Base-by-base conservation (phyloP, 2,329 filamentous ascomycete species). In the Paracorniculantispora psalliotae region DNA sequence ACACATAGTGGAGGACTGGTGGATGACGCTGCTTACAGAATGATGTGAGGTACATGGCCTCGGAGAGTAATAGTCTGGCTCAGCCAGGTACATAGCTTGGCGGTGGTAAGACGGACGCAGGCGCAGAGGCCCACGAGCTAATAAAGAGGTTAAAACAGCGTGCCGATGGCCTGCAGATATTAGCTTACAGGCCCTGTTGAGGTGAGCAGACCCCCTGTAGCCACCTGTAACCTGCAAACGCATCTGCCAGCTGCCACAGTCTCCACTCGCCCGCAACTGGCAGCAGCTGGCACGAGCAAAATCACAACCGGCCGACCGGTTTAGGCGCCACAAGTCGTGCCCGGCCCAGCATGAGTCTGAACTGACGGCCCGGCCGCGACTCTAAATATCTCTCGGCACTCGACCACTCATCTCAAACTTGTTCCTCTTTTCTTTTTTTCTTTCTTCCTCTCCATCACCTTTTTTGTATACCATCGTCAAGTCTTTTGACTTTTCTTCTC, bases 361-460 rank as follows among this genome's bases (percentile, higher is more conserved):
- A 58, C 46, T 51, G 58, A 53, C 58, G 49, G 57, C 57, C 62
- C 52, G 60, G 50, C 46, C 63, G 37, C 59, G 60, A 61, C 59
- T 65, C 59, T 62, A 63, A 63, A 62, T 61, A 65, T 50, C 51
- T 59, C 62, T 65, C 62, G 56, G 35, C 56, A 49, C 43, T 58
- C 39, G 23, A 41, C 37, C 47, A 33, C 37, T 30, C 19, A 28
- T 28, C 48, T 17, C 61, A 61, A 51, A 61, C 50, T 58, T 61
- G 44, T 46, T 55, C 43, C 43, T 37, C 43, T 23, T 63, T 52
- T 57, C 61, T 62, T 59, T 53, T 52, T 59, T 55, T 54, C 54
- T 60, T 51, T 56, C 59, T n/a, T n/a, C 58, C 61, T 52, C 60
- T 54, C 52, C 54, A 59, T 52, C 50, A 60, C 46, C 51, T 30